Evolutionary conservation across 2,329 filamentous ascomycete species (phyloP).

Genomic region (Hypoxylon sp.): DNA sequence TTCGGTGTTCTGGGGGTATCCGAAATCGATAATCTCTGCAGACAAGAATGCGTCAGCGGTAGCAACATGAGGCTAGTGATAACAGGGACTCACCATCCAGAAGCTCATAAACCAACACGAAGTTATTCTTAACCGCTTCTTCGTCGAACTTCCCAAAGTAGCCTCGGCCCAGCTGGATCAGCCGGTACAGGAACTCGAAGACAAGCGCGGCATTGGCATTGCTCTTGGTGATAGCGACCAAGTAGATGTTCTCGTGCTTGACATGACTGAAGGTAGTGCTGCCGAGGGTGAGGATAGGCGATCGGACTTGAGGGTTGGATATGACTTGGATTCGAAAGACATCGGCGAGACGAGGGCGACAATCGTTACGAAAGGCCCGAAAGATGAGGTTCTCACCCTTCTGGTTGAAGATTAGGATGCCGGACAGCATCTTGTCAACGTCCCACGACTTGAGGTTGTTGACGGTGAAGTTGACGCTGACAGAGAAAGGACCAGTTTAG

Average conservation of each 20-base stretch:
- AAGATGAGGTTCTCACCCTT: conserved; percentile 99
- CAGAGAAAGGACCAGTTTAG: conserved; percentile 2
- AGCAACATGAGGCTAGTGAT: too few relatives aligned
- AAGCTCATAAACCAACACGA: conserved; percentile 97
- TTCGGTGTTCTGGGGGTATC: conserved; percentile 98
- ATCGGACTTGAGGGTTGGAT: conserved; percentile 96
- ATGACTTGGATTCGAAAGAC: conserved; percentile 99
- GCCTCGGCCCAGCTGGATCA: conserved; percentile 88
- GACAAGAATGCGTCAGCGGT: too few relatives aligned
- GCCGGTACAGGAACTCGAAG: conserved; percentile 95
- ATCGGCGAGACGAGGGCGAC: conserved; percentile 94
- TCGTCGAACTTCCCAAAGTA: conserved; percentile 99
- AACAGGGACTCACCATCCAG: conserved; percentile 85
- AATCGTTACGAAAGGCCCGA: conserved; percentile 98
- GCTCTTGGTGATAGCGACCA: conserved; percentile 97
- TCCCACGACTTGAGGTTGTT: conserved; percentile 27
- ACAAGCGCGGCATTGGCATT: conserved; percentile 98
- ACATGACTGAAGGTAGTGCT: conserved; percentile 99
- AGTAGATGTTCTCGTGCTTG: conserved; percentile 98
- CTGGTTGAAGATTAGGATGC: conserved; percentile 98
- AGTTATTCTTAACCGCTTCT: conserved; percentile 99
- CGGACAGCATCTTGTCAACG: conserved; percentile 83
- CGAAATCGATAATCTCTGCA: conserved; percentile 96
- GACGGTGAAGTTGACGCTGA: too few relatives aligned
- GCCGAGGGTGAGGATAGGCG: conserved; percentile 94